phyloP scores from a whole-genome alignment of 805 yeast genomes.

The Teunomyces pallodes region DNA sequence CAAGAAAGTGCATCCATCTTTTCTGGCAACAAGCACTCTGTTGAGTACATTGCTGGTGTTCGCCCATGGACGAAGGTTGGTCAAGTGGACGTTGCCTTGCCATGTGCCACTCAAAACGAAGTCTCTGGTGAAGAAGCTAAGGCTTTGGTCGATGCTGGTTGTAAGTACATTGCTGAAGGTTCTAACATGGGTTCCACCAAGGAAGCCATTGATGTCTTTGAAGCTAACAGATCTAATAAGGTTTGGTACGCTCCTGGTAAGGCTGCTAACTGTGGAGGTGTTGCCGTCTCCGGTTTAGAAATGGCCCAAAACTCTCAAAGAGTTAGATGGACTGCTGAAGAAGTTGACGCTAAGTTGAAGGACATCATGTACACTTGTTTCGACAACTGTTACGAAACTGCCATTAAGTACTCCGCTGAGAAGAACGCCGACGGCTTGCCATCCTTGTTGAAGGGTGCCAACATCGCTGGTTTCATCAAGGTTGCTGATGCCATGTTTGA shows the following conservation, averaged over 20 bases:
- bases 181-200: conserved; percentile 99
- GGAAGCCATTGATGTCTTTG: conserved; percentile 94
- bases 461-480: conserved; percentile 97
- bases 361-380: conserved; percentile 91
- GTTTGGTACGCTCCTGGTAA: conserved; percentile 99
- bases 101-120: conserved; percentile 98
- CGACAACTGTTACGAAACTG: conserved; percentile 88
- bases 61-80: conserved; percentile 97
- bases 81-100: conserved; percentile 91
- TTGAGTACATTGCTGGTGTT: conserved; percentile 86
- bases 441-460: conserved; percentile 97
- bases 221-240: conserved; percentile 64
- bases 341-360: conserved; percentile 89
- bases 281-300: conserved; percentile 96
- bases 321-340: conserved; percentile 85
- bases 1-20: conserved; percentile 53
- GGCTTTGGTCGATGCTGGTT: conserved; percentile 89
- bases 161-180: conserved; percentile 95
- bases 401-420: conserved; percentile 75
- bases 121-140: conserved; percentile 95
- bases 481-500: conserved; percentile 98
- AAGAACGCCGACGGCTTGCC: conserved; percentile 64
- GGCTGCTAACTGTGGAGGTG: conserved; percentile 99
- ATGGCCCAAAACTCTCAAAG: conserved; percentile 99
- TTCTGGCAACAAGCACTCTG: conserved; percentile 44